Conservation (phyloP, 2,329 filamentous ascomycete genomes). For the Tympanopsis confertula region DNA sequence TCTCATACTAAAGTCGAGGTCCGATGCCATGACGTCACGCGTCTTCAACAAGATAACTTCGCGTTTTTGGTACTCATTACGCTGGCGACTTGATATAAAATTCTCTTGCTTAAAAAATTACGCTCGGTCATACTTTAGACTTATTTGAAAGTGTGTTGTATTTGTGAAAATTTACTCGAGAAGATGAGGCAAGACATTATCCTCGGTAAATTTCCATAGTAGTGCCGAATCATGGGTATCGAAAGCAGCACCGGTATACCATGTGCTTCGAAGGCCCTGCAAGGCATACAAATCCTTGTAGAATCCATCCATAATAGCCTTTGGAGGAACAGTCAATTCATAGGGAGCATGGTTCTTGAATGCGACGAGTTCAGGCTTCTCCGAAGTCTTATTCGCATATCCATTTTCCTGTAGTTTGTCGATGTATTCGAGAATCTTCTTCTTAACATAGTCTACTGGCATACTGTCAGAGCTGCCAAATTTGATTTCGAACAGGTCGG, state of each 20-base stretch:
- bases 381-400: conserved; percentile 8
- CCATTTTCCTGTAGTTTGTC: conserved; percentile 14
- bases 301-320: conserved; percentile 24
- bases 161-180: too few relatives aligned
- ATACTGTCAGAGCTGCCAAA: too few relatives aligned
- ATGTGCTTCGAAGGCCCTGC: conserved; percentile 30
- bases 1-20: too few relatives aligned
- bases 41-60: too few relatives aligned
- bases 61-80: too few relatives aligned
- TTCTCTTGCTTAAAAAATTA: too few relatives aligned
- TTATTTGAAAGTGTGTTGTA: too few relatives aligned
- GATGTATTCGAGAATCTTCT: conserved; percentile 11
- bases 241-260: conserved; percentile 26
- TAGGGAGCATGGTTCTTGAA: conserved; percentile 24
- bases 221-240: background rate
- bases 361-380: conserved; percentile 16
- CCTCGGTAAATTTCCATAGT: background rate
- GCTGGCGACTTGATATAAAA: too few relatives aligned
- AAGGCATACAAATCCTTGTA: conserved; percentile 25
- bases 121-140: too few relatives aligned
- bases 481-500: too few relatives aligned
- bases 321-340: conserved; percentile 16
- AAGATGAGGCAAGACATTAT: background rate
- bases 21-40: too few relatives aligned
- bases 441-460: background rate